Evolutionary conservation across 257 asterid species (phyloP).

Genomic region (Penstemon davidsonii): DNA sequence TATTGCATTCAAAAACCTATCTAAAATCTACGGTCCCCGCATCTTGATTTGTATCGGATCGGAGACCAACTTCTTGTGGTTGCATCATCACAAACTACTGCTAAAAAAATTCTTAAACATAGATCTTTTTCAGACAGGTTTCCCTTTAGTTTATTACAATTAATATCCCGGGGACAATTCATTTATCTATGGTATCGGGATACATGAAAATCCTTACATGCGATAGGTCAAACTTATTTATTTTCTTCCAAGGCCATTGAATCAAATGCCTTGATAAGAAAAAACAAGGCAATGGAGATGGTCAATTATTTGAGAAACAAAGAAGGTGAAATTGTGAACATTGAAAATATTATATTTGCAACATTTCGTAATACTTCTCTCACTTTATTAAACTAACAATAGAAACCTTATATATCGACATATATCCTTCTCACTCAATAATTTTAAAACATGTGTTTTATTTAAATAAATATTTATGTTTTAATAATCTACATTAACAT

Average conservation of each 20-base stretch:
- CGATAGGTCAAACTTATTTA: neutral
- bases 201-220: conserved; percentile 9
- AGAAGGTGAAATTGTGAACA: too few species aligned
- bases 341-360: too few species aligned
- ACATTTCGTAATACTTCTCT: too few species aligned
- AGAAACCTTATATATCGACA: too few species aligned
- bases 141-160: neutral
- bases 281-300: neutral
- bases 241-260: neutral
- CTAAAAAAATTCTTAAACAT: conserved; percentile 1
- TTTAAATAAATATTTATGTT: too few species aligned
- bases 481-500: too few species aligned
- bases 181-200: neutral
- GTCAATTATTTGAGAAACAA: too few species aligned
- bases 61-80: conserved; percentile 18
- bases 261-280: neutral
- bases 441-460: too few species aligned
- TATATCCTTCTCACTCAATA: too few species aligned
- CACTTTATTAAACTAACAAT: too few species aligned
- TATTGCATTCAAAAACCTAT: too few species aligned
- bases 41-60: conserved; percentile 12
- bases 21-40: conserved; percentile 25
- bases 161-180: neutral
- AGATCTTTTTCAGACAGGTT: neutral
- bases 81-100: conserved; percentile 16